These are phyloP conservation scores for Penicillium salamii DNA, from an alignment of 495 filamentous ascomycete genomes.

Conservation along the genomic window DNA sequence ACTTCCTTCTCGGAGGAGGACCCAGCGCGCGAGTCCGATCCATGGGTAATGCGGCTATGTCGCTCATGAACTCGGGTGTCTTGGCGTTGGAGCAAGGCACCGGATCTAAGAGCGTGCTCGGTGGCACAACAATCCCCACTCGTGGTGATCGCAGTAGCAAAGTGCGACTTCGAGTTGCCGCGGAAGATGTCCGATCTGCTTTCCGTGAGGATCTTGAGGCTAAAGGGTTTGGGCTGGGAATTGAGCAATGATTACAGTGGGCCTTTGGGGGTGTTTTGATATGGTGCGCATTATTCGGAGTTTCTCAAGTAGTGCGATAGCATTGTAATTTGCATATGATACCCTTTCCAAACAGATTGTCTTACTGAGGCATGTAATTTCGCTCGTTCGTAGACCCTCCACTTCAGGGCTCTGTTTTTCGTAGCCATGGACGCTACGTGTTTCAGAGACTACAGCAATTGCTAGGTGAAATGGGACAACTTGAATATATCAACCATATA, in stretches of 20 bases:
- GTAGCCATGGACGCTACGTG: too few species aligned
- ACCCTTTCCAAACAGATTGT: too few species aligned
- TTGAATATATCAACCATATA: too few species aligned
- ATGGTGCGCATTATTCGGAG: slow-evolving; percentile 9
- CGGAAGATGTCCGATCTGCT: slow-evolving; percentile 86
- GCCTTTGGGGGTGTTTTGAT: background rate
- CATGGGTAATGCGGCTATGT: slow-evolving; percentile 69
- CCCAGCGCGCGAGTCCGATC: slow-evolving; percentile 58
- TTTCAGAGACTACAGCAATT: too few species aligned
- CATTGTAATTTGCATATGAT: slow-evolving; percentile 24
- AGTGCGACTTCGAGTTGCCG: slow-evolving; percentile 77
- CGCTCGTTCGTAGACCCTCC: too few species aligned
- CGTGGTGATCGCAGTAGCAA: slow-evolving; percentile 82
- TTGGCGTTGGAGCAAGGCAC: slow-evolving; percentile 69
- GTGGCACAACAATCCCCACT: slow-evolving; percentile 41
- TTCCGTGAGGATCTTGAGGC: slow-evolving; percentile 87
- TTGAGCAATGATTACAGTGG: slow-evolving; percentile 27
- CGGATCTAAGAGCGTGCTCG: slow-evolving; percentile 28
- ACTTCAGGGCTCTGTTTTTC: too few species aligned
- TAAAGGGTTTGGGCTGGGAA: slow-evolving; percentile 60
- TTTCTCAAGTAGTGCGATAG: slow-evolving; percentile 10
- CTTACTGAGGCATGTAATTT: too few species aligned
- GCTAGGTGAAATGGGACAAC: too few species aligned
- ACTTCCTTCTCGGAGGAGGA: slow-evolving; percentile 42
- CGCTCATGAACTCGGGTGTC: slow-evolving; percentile 82